A percentile compares a stretch with the other conserved stretches of the same genome.
These are phyloP conservation scores for Globisporangium middletonii DNA, from an alignment of 352 stramenopile genomes.

Conservation along the genomic window DNA sequence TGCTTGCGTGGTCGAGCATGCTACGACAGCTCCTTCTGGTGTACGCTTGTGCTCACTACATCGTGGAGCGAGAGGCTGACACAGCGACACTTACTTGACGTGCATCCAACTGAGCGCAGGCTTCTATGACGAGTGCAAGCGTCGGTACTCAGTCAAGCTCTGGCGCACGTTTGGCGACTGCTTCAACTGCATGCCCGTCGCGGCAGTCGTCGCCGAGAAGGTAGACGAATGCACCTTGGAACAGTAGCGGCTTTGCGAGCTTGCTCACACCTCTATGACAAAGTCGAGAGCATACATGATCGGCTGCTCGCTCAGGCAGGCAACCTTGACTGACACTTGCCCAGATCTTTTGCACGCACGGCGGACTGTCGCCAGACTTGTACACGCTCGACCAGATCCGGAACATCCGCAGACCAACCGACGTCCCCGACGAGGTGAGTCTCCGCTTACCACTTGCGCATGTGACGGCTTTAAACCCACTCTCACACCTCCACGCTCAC, in stretches of 20 bases:
- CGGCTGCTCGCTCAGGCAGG: neutral
- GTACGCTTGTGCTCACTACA: no score
- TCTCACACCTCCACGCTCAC: neutral
- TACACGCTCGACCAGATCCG: conserved; percentile 97
- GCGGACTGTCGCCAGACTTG: conserved; percentile 89
- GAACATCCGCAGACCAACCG: conserved; percentile 75
- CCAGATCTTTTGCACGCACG: conserved; percentile 98
- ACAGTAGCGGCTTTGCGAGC: neutral
- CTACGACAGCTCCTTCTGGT: neutral
- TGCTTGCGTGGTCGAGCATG: neutral
- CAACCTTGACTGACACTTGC: neutral
- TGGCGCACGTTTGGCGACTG: conserved; percentile 96
- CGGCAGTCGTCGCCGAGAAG: conserved; percentile 95
- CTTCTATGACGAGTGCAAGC: conserved; percentile 99
- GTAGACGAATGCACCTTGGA: conserved; percentile 7
- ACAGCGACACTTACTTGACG: neutral
- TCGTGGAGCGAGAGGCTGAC: no score
- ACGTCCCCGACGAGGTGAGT: conserved; percentile 73
- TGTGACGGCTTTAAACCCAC: neutral
- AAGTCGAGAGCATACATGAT: neutral
- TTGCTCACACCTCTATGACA: neutral
- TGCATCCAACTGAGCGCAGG: conserved; percentile 13
- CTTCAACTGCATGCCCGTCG: conserved; percentile 98
- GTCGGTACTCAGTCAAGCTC: conserved; percentile 89
- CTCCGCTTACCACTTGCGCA: neutral